Conservation (phyloP, 169 alveolate species). For the Neospora caninum region DNA sequence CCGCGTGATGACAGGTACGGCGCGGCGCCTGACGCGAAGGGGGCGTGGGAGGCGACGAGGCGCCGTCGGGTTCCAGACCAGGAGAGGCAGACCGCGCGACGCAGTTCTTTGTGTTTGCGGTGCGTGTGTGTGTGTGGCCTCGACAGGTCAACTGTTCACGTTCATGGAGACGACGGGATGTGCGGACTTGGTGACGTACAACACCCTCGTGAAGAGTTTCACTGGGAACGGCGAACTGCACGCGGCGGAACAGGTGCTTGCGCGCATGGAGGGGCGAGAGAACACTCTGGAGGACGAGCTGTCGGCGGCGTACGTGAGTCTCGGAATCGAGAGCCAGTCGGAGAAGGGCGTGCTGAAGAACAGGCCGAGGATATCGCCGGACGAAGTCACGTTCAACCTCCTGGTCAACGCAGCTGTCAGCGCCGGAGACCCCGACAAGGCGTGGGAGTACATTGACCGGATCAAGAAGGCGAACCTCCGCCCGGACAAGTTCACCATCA, state of each 20-base stretch:
- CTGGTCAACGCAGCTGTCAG: conserved; percentile 44
- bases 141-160: conserved; percentile 20
- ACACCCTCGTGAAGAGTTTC: conserved; percentile 45
- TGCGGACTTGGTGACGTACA: conserved; percentile 57
- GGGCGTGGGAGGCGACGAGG: no score
- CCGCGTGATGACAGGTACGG: neutral
- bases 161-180: conserved; percentile 34
- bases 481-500: conserved; percentile 50
- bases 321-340: neutral
- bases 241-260: conserved; percentile 36
- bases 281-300: neutral
- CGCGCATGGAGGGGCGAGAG: neutral
- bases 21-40: no score
- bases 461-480: conserved; percentile 9
- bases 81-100: no score
- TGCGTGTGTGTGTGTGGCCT: neutral
- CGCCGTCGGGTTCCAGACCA: no score
- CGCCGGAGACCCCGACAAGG: conserved; percentile 32
- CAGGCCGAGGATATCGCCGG: neutral
- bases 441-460: conserved; percentile 51
- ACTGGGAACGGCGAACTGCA: conserved; percentile 1
- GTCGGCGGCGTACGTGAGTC: neutral
- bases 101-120: neutral
- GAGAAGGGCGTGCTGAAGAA: neutral
- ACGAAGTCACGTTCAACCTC: conserved; percentile 44